Evolutionary conservation across 2,329 filamentous ascomycete genomes (phyloP).

Genomic region (Mycosphaerella sp.): DNA sequence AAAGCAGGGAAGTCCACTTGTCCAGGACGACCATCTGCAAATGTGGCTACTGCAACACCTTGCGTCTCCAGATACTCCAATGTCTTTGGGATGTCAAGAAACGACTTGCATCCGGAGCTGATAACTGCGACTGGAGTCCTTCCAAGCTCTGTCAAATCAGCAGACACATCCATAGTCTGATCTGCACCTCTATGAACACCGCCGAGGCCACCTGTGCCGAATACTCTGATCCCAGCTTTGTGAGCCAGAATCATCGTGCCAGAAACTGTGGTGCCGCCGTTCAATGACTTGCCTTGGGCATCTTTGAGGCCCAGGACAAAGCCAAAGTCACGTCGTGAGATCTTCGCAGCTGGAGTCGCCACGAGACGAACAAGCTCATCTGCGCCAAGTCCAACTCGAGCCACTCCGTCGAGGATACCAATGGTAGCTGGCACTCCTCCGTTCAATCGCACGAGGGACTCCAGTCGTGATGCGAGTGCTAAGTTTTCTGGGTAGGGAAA

Average conservation of each 20-base stretch:
- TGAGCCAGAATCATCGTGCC: constrained; percentile 88
- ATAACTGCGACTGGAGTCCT: constrained; percentile 83
- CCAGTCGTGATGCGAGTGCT: constrained; percentile 70
- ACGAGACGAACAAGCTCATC: constrained; percentile 68
- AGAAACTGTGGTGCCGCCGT: constrained; percentile 89
- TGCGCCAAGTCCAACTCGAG: constrained; percentile 67
- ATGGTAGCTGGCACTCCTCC: constrained; percentile 87
- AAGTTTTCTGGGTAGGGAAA: constrained; percentile 67
- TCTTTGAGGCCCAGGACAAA: constrained; percentile 71
- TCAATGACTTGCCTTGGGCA: constrained; percentile 59
- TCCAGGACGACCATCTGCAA: constrained; percentile 70
- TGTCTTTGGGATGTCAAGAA: constrained; percentile 84
- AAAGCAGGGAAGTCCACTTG: constrained; percentile 85
- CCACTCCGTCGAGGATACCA: constrained; percentile 76
- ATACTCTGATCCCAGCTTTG: constrained; percentile 81
- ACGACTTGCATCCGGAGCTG: constrained; percentile 89
- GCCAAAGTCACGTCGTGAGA: constrained; percentile 79
- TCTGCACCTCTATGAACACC: constrained; percentile 90
- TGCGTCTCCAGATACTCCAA: constrained; percentile 72
- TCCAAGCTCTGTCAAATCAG: constrained; percentile 89
- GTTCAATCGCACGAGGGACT: constrained; percentile 71
- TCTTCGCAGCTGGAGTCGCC: constrained; percentile 62
- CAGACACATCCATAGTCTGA: constrained; percentile 84
- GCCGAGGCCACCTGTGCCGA: constrained; percentile 89
- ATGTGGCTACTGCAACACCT: constrained; percentile 79